These are phyloP conservation scores for Phyllosticta citriasiana DNA, from an alignment of 2,329 filamentous ascomycete genomes.

Conservation along the genomic window DNA sequence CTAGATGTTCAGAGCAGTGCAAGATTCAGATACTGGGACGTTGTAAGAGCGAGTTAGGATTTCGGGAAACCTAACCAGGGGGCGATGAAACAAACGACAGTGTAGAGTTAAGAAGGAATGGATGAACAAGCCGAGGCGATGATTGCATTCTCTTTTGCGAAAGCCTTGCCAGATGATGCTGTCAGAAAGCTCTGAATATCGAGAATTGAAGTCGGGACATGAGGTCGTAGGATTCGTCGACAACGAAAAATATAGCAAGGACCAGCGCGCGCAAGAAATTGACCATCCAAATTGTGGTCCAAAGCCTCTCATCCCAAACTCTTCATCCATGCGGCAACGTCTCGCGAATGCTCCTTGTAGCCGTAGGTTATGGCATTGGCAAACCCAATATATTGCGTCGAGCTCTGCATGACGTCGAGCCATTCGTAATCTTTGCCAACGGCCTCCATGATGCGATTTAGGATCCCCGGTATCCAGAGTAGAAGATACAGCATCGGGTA, in stretches of 20 bases:
- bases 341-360: constrained; percentile 14
- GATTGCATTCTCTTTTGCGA: too few species aligned
- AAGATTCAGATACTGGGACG: neutral
- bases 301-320: neutral
- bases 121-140: too few species aligned
- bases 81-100: too few species aligned
- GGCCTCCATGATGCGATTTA: constrained; percentile 17
- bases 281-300: neutral
- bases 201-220: too few species aligned
- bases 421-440: constrained; percentile 12
- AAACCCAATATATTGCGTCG: constrained; percentile 18
- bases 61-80: too few species aligned
- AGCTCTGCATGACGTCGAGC: constrained; percentile 15
- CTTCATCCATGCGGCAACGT: constrained; percentile 2
- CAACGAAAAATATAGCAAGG: neutral
- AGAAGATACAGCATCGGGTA: constrained; percentile 26
- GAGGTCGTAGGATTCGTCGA: neutral
- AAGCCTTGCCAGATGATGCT: too few species aligned
- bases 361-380: constrained; percentile 17
- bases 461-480: constrained; percentile 26
- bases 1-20: neutral
- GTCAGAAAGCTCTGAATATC: too few species aligned
- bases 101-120: too few species aligned
- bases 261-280: neutral
- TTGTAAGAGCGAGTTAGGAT: too few species aligned